Evolutionary conservation across 495 filamentous ascomycete genomes (phyloP).

Genomic region (Xylaria acuta): DNA sequence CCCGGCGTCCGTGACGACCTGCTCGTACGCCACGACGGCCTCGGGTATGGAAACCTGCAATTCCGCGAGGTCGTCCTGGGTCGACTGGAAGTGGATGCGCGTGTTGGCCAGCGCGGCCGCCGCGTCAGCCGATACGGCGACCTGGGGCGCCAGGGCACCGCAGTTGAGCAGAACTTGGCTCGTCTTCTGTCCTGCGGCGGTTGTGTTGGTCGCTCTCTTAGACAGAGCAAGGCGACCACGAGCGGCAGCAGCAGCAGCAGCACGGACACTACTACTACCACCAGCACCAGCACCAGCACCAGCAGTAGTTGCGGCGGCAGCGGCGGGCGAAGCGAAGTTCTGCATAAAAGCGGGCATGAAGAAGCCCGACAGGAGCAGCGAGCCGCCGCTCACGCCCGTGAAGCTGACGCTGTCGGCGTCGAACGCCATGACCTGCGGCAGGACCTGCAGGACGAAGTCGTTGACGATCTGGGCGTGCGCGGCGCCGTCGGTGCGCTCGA

Average conservation of each 20-base stretch:
- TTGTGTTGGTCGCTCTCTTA: not conserved
- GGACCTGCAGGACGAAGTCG: constrained; percentile 46
- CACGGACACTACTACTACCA: not conserved
- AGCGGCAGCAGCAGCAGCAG: not conserved
- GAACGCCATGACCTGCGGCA: constrained; percentile 55
- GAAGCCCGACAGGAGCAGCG: constrained; percentile 54
- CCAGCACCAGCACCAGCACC: not conserved
- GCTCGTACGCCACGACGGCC: constrained; percentile 56
- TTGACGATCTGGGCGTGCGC: constrained; percentile 55
- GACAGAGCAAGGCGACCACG: not conserved
- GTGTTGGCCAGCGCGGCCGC: constrained; percentile 41
- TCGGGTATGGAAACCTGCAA: constrained; percentile 53
- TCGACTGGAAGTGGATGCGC: constrained; percentile 58
- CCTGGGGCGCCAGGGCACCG: constrained; percentile 54
- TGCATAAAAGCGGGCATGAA: constrained; percentile 56
- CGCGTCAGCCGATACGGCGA: constrained; percentile 44
- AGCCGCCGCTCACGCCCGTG: constrained; percentile 56
- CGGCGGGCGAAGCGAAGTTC: constrained; percentile 38
- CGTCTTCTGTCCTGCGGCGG: constrained; percentile 30
- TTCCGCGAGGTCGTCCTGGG: constrained; percentile 49
- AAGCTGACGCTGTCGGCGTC: constrained; percentile 51
- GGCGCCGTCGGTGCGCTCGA: constrained; percentile 56
- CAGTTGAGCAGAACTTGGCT: constrained; percentile 56
- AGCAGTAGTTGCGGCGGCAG: not conserved
- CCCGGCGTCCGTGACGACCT: constrained; percentile 44